phyloP scores from a whole-genome alignment of 495 filamentous ascomycete genomes.

The Lentithecium fluviatile region DNA sequence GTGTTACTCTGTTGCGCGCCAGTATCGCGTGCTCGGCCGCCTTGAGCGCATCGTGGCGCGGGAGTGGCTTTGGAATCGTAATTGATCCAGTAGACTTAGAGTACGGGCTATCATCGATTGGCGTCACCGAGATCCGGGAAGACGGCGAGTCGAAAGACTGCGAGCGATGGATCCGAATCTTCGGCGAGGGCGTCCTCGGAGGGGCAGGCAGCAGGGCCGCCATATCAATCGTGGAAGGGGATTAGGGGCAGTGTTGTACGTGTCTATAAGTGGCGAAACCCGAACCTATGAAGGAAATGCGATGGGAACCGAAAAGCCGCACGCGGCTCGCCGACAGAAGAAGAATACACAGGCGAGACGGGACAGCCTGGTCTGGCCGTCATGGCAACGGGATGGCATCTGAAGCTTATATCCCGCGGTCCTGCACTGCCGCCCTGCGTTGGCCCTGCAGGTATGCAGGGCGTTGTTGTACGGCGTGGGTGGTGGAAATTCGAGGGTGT shows the following conservation, averaged over 20 bases:
- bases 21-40: constrained; percentile 5
- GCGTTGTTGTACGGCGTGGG: neutral
- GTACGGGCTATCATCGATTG: constrained; percentile 29
- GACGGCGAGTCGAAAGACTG: constrained; percentile 30
- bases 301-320: neutral
- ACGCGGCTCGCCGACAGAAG: neutral
- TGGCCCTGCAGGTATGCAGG: neutral
- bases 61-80: neutral
- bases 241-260: neutral
- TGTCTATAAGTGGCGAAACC: neutral
- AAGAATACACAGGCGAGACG: neutral
- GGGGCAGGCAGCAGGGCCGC: constrained; percentile 7
- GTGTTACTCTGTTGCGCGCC: neutral
- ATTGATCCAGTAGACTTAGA: constrained; percentile 19
- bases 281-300: neutral
- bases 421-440: neutral
- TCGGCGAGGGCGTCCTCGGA: constrained; percentile 26
- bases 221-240: constrained; percentile 8
- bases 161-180: constrained; percentile 31
- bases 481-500: constrained; percentile 2
- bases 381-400: constrained; percentile 2
- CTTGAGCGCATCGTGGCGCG: constrained; percentile 16
- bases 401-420: constrained; percentile 15
- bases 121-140: constrained; percentile 23
- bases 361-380: neutral